Evolutionary conservation across 176 grass and related monocot genomes (phyloP).

Genomic region (Carex parvula): DNA sequence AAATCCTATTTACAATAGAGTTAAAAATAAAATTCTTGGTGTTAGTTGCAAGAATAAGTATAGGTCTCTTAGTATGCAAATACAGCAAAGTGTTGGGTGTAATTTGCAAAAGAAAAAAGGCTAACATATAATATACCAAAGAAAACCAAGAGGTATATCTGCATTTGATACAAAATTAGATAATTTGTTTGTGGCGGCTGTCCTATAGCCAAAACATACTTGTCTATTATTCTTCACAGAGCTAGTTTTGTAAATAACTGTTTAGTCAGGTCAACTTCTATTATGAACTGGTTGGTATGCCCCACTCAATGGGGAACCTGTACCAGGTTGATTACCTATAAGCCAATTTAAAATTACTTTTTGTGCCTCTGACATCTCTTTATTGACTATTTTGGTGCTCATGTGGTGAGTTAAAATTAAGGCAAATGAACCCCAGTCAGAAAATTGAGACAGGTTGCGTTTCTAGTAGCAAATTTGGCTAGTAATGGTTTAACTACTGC

Average conservation of each 20-base stretch:
- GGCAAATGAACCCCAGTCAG: not conserved
- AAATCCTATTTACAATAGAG: not conserved
- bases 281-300: not conserved
- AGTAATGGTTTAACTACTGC: not conserved
- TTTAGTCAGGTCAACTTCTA: not conserved
- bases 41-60: not conserved
- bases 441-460: not conserved
- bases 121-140: not conserved
- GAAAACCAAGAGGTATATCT: not conserved
- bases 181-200: not conserved
- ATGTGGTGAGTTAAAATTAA: not conserved
- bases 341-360: not conserved
- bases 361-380: not conserved
- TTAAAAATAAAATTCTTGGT: not conserved
- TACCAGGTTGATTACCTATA: not conserved
- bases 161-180: not conserved
- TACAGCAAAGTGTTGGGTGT: not conserved
- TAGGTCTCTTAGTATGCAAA: not conserved
- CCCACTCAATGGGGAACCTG: not conserved
- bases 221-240: not conserved
- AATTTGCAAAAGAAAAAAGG: not conserved
- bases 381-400: not conserved
- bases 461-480: not conserved
- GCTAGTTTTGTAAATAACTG: not conserved
- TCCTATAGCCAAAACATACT: not conserved